Percentiles rank a stretch among this genome's conserved stretches.
Evolutionary conservation across 495 filamentous ascomycete species (phyloP).

Genomic region (Stereocaulon alpinum): DNA sequence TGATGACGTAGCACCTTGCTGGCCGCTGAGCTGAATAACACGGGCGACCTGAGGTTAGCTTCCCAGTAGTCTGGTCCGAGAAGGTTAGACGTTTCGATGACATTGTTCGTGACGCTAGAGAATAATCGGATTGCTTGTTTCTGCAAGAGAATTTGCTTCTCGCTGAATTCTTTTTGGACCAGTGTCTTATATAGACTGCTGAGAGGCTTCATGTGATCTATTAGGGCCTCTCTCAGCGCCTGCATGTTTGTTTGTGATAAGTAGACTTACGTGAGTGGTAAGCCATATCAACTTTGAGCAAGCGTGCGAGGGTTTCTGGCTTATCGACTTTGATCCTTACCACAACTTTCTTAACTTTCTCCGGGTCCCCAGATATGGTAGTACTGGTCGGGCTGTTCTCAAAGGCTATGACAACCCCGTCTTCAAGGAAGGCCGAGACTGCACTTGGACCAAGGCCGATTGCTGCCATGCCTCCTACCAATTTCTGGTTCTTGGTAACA

Average conservation of each 20-base stretch:
- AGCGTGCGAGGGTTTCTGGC: slow-evolving; percentile 21
- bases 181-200: slow-evolving; percentile 2
- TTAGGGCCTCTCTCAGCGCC: too few species aligned
- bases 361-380: slow-evolving; percentile 37
- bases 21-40: slow-evolving; percentile 30
- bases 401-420: slow-evolving; percentile 35
- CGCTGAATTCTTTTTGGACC: too few species aligned
- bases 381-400: slow-evolving; percentile 39
- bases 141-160: too few species aligned
- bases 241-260: slow-evolving; percentile 3
- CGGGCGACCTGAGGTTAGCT: slow-evolving; percentile 27
- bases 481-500: slow-evolving; percentile 8
- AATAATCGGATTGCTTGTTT: too few species aligned
- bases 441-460: slow-evolving; percentile 30
- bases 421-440: slow-evolving; percentile 12
- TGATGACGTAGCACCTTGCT: slow-evolving; percentile 20
- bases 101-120: slow-evolving; percentile 27
- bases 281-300: slow-evolving; percentile 32
- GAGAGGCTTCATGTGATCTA: background rate
- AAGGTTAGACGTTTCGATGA: slow-evolving; percentile 11
- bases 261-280: slow-evolving; percentile 30
- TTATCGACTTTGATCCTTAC: slow-evolving; percentile 18
- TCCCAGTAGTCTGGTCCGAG: slow-evolving; percentile 28
- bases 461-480: slow-evolving; percentile 34
- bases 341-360: background rate